phyloP scores from a whole-genome alignment of 345 rosid genomes.

The Salix arbutifolia region DNA sequence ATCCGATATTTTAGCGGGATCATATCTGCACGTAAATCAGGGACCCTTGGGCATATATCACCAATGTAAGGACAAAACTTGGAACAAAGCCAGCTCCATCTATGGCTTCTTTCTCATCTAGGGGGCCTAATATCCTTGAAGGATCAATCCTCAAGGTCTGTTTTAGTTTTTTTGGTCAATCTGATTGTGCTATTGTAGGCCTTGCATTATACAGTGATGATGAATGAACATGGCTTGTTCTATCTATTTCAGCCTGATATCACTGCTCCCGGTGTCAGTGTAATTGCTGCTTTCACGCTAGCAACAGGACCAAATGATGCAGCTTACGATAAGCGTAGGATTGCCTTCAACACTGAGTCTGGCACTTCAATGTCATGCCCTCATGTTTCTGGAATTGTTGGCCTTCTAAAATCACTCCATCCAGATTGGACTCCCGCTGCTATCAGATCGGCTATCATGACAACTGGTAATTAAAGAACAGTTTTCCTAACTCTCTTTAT shows the following conservation, averaged over 20 bases:
- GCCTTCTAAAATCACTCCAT: conserved; percentile 43
- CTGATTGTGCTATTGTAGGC: background rate
- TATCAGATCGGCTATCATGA: conserved; percentile 48
- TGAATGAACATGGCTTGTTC: background rate
- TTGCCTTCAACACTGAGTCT: conserved; percentile 22
- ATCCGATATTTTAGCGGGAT: background rate
- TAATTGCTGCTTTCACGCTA: conserved; percentile 41
- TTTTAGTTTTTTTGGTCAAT: background rate
- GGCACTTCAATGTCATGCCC: conserved; percentile 64
- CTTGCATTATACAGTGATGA: background rate
- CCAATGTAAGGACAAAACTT: background rate
- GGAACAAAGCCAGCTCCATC: conserved; percentile 12
- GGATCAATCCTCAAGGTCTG: conserved; percentile 40
- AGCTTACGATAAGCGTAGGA: conserved; percentile 23
- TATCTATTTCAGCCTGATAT: conserved; percentile 42
- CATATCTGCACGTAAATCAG: conserved; percentile 9
- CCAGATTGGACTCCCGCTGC: conserved; percentile 53
- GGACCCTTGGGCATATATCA: conserved; percentile 16
- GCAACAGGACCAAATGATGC: conserved; percentile 16
- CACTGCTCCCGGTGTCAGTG: conserved; percentile 50
- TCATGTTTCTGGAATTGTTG: conserved; percentile 47
- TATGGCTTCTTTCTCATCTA: conserved; percentile 23
- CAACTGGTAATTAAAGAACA: conserved; percentile 33
- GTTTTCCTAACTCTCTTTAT: background rate
- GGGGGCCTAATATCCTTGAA: conserved; percentile 25